Evolutionary conservation across 202 grass and related monocot species (phyloP).

Genomic region (Digitaria exilis): DNA sequence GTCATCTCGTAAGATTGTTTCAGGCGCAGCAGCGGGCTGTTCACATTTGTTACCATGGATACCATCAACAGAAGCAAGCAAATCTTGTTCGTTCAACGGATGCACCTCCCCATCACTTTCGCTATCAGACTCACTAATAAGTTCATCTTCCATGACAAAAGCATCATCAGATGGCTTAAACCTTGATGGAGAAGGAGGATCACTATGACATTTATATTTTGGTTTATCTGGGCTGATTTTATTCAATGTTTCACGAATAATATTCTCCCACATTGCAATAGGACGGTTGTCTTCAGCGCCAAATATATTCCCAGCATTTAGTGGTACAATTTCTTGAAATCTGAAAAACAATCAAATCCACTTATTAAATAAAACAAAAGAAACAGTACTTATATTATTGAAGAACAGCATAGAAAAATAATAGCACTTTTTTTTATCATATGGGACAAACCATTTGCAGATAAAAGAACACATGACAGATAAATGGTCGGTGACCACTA

Average conservation of each 20-base stretch:
- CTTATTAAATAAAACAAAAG: conserved; percentile 7
- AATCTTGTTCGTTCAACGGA: conserved; percentile 53
- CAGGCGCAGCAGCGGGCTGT: not conserved
- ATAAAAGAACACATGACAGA: not conserved
- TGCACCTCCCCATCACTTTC: conserved; percentile 67
- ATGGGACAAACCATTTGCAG: conserved; percentile 5
- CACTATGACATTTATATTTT: conserved; percentile 85
- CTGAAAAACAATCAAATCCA: conserved; percentile 41
- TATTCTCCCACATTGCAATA: conserved; percentile 67
- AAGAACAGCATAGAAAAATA: conserved; percentile 41
- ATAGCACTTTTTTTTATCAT: not conserved
- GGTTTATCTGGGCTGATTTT: conserved; percentile 68
- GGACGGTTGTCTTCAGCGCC: conserved; percentile 86
- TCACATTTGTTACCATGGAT: conserved; percentile 32
- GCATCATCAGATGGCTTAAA: conserved; percentile 72
- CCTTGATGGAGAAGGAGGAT: conserved; percentile 88
- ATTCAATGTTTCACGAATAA: conserved; percentile 84
- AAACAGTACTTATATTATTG: not conserved
- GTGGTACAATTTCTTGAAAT: conserved; percentile 97
- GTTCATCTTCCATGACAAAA: conserved; percentile 68
- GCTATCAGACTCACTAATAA: conserved; percentile 61
- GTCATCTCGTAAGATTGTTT: conserved; percentile 26
- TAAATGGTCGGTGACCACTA: not conserved
- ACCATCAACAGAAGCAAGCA: conserved; percentile 38
- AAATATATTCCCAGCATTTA: conserved; percentile 96